phyloP scores from a whole-genome alignment of 768 basidiomycete species.

The Termitomyces sp. region DNA sequence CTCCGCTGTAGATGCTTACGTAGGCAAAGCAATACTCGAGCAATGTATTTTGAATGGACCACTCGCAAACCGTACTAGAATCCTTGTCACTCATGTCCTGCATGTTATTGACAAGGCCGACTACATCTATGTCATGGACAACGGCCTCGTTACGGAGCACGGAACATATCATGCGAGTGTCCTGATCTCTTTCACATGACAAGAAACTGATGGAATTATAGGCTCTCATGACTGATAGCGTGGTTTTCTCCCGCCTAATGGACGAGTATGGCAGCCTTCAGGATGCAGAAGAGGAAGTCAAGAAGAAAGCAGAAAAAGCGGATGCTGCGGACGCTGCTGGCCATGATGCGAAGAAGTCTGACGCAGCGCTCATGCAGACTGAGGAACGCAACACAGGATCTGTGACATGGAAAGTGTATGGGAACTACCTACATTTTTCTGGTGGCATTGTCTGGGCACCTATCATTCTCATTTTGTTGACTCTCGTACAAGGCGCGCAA shows the following conservation, averaged over 20 bases:
- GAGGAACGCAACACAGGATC: slow-evolving; percentile 57
- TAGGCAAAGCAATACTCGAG: slow-evolving; percentile 62
- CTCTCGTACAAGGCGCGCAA: slow-evolving; percentile 43
- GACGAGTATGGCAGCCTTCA: slow-evolving; percentile 47
- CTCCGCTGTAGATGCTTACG: slow-evolving; percentile 75
- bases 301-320: slow-evolving; percentile 8
- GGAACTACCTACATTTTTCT: slow-evolving; percentile 40
- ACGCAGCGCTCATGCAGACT: slow-evolving; percentile 39
- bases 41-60: slow-evolving; percentile 55
- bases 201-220: slow-evolving; percentile 14
- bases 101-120: slow-evolving; percentile 55
- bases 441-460: slow-evolving; percentile 48
- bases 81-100: slow-evolving; percentile 59
- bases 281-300: slow-evolving; percentile 28
- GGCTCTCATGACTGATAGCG: slow-evolving; percentile 40
- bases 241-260: slow-evolving; percentile 47
- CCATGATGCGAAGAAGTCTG: slow-evolving; percentile 19
- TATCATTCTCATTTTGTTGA: slow-evolving; percentile 37
- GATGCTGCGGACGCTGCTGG: background rate
- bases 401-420: slow-evolving; percentile 45
- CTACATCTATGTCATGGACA: slow-evolving; percentile 61
- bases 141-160: slow-evolving; percentile 55
- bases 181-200: background rate
- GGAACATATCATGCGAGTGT: slow-evolving; percentile 50
- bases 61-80: slow-evolving; percentile 47